Conservation (phyloP, 75 land plant genomes). For the Picea sitchensis region DNA sequence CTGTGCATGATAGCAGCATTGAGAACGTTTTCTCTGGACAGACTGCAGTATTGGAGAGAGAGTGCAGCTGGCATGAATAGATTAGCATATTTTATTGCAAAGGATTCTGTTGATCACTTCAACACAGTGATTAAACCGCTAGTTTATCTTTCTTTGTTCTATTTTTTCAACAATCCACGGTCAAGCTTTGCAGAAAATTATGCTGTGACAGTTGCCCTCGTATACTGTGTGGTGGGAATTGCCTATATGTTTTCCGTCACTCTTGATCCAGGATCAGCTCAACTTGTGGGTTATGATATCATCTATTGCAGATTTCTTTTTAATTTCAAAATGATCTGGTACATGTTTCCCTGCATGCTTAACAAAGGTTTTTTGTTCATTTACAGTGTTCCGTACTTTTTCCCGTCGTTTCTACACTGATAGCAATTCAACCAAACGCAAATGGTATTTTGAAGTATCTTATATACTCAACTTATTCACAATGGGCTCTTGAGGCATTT, state of each 20-base stretch:
- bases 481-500: conserved; percentile 91
- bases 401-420: conserved; percentile 79
- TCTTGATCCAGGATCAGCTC: conserved; percentile 75
- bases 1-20: conserved; percentile 85
- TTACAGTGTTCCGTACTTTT: conserved; percentile 88
- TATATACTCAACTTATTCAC: conserved; percentile 55
- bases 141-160: conserved; percentile 91
- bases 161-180: conserved; percentile 92
- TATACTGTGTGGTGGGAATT: conserved; percentile 88
- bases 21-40: conserved; percentile 87
- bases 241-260: conserved; percentile 77
- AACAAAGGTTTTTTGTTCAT: conserved; percentile 6
- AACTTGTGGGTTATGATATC: conserved; percentile 58
- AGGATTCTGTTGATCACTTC: conserved; percentile 84
- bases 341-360: neutral
- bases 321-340: neutral
- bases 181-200: conserved; percentile 77
- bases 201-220: conserved; percentile 60
- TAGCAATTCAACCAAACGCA: conserved; percentile 51
- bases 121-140: conserved; percentile 80
- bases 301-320: neutral
- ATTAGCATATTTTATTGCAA: conserved; percentile 82
- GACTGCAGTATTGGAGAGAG: conserved; percentile 87
- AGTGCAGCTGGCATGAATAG: conserved; percentile 91
- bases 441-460: conserved; percentile 32